Conservation (phyloP, 257 asterid genomes). For the Parsonsia alboflavescens region DNA sequence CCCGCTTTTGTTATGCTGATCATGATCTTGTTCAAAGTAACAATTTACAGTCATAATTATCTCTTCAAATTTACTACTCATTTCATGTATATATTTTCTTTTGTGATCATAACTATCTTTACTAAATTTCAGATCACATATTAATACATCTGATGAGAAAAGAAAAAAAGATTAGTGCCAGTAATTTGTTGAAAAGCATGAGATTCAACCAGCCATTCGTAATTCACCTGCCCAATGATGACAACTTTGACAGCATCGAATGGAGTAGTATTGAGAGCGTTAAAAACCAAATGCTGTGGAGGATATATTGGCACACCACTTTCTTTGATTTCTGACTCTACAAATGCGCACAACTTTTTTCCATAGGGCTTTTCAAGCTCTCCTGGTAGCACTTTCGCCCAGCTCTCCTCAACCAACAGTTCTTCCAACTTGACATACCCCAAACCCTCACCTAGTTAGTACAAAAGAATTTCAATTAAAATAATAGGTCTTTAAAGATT, state of each 20-base stretch:
- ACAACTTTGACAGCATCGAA: constrained; percentile 75
- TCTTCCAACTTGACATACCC: constrained; percentile 59
- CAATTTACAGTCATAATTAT: neutral
- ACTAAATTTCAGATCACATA: neutral
- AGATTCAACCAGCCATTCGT: neutral
- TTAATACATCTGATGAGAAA: neutral
- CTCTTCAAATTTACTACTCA: neutral
- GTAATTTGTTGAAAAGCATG: neutral
- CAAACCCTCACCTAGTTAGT: constrained; percentile 28
- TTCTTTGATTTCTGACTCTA: constrained; percentile 56
- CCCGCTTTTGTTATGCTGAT: neutral
- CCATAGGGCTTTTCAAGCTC: constrained; percentile 80
- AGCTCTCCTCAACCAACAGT: constrained; percentile 73
- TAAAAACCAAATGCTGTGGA: constrained; percentile 77
- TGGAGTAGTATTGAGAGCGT: constrained; percentile 80
- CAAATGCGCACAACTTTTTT: constrained; percentile 46
- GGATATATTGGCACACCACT: constrained; percentile 66
- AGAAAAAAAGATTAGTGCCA: neutral
- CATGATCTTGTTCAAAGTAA: neutral
- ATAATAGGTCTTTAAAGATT: neutral
- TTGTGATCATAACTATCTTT: neutral
- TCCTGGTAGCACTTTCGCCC: constrained; percentile 62
- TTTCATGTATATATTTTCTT: neutral
- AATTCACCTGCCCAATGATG: constrained; percentile 81
- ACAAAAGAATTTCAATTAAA: neutral